Conservation (phyloP, 1,139 yeast species). For the Casaregolazyma suthepensis region DNA sequence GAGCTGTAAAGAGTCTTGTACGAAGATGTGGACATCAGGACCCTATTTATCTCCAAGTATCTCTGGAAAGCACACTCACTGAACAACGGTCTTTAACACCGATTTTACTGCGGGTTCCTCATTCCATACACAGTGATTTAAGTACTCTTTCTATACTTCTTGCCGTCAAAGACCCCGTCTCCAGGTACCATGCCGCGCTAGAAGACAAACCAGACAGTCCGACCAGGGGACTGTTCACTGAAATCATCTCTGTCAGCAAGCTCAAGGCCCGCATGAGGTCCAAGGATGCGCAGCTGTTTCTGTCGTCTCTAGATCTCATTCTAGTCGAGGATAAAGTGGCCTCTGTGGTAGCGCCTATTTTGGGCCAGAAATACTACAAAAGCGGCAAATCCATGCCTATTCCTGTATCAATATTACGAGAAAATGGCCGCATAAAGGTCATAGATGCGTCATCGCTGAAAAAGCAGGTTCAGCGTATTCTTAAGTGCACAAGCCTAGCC, state of each 20-base stretch:
- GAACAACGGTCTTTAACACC: slow-evolving; percentile 17
- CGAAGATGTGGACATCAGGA: slow-evolving; percentile 11
- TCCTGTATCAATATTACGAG: slow-evolving; percentile 21
- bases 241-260: slow-evolving; percentile 23
- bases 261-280: slow-evolving; percentile 19
- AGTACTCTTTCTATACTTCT: slow-evolving; percentile 21
- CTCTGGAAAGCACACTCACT: slow-evolving; percentile 12
- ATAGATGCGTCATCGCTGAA: slow-evolving; percentile 21
- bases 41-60: slow-evolving; percentile 21
- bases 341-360: slow-evolving; percentile 19
- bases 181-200: slow-evolving; percentile 17
- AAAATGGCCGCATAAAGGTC: background rate
- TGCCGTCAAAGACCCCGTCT: slow-evolving; percentile 25
- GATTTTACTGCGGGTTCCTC: slow-evolving; percentile 22
- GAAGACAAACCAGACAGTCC: slow-evolving; percentile 18
- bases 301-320: slow-evolving; percentile 21
- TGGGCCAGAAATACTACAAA: slow-evolving; percentile 23
- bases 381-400: slow-evolving; percentile 24
- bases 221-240: slow-evolving; percentile 24
- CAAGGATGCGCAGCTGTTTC: slow-evolving; percentile 12
- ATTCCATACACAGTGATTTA: slow-evolving; percentile 17
- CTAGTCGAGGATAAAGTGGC: slow-evolving; percentile 22
- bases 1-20: slow-evolving; percentile 11
- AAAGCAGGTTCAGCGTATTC: slow-evolving; percentile 22
- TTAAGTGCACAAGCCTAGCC: slow-evolving; percentile 20